These are phyloP conservation scores for Arachis monticola DNA, from an alignment of 331 rosid species.

Conservation along the genomic window DNA sequence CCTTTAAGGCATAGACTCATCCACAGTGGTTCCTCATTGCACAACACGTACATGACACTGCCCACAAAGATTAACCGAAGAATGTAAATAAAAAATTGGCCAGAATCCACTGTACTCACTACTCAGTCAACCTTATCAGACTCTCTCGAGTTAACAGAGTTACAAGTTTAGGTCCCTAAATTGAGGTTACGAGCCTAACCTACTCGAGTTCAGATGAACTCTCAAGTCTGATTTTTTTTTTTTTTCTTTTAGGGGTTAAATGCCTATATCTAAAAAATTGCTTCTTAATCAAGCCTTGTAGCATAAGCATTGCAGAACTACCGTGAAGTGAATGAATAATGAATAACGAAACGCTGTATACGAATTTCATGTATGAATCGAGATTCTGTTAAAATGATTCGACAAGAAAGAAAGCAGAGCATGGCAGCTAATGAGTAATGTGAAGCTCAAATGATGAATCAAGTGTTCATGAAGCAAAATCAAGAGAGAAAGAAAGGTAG, in stretches of 20 bases:
- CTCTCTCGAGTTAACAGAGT: no score
- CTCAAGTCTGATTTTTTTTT: no score
- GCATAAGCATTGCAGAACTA: slow-evolving; percentile 1
- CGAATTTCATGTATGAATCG: not conserved
- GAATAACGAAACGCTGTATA: slow-evolving; percentile 12
- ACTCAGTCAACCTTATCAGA: no score
- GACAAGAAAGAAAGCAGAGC: not conserved
- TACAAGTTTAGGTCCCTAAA: no score
- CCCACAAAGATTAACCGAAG: slow-evolving; percentile 8
- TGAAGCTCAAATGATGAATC: not conserved
- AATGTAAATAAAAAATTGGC: not conserved
- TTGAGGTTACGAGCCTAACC: not conserved
- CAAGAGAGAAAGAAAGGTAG: not conserved
- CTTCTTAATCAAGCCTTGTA: slow-evolving; percentile 1
- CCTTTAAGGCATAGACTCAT: slow-evolving; percentile 73
- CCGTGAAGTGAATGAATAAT: not conserved
- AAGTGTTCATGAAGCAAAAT: not conserved
- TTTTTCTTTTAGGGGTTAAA: no score
- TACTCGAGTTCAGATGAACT: no score
- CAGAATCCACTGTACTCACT: not conserved
- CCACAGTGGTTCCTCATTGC: slow-evolving; percentile 96
- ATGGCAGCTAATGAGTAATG: not conserved
- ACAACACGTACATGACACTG: slow-evolving; percentile 88
- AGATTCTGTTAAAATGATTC: not conserved
- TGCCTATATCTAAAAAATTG: not conserved